Base-by-base conservation (phyloP, 441 rosid genomes). In the Capsella rubella region DNA sequence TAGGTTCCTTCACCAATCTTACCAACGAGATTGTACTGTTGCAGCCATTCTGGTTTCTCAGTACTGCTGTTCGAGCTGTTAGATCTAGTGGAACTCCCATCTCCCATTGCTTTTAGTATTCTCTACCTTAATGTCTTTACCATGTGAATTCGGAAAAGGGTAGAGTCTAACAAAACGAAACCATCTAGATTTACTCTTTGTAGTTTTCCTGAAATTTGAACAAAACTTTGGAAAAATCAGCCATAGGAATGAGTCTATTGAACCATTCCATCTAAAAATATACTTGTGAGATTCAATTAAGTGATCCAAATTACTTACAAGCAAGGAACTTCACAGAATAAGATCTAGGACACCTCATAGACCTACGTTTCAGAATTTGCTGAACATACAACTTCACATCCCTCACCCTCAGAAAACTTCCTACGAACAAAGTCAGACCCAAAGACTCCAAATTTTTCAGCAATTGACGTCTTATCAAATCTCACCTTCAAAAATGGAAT, bases 1-100 rank as follows among this genome's bases (percentile, higher is more conserved):
- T 93, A 95, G 4, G 98, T 91, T 8, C 97, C 99, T 82, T 95
- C 98, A 50, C 99, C 99, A 51, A 93, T 95, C 86, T 95, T 95
- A 51, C 99, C 98, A 35, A 93, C 87, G 16, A 91, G 89, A 80
- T 93, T 90, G 81, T 93, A 95, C 57, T 91, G 98, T 60, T 88
- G 98, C 52, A 95, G 89, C 98, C 99, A 95, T 80, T 95, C 97
- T 60, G 98, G 98, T 84, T 87, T 87, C 87, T 85, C 95, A 57
- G 16, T 78, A 4, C 69, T 49, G 34, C 83, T 68, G 68, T 64
- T 63, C 21, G 79, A 66, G 72, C 76, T 78, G 78, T 82, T 75
- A 56, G 81, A 55, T 43, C 82, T 69, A 16, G 78, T 63, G 73
- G 65, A 62, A 63, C 72, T 74, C 18, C 96, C 97, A 82, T 89